Percentiles rank a stretch among this genome's conserved stretches.
phyloP scores from a whole-genome alignment of 2,329 filamentous ascomycete species.

The Clonostachys rosea region DNA sequence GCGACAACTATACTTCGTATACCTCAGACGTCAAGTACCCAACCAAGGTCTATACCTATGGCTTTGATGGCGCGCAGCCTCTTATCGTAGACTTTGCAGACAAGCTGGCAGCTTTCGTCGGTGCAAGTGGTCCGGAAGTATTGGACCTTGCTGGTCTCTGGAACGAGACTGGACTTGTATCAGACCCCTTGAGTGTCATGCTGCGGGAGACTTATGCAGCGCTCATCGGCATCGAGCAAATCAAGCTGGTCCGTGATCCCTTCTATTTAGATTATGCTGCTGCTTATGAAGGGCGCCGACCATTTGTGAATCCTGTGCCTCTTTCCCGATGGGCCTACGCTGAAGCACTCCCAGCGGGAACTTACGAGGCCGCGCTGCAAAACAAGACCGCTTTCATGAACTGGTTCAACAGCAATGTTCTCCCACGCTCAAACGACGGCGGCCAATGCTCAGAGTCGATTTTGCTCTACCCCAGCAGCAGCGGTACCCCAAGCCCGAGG shows the following conservation, averaged over 20 bases:
- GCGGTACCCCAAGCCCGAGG: slow-evolving; percentile 10
- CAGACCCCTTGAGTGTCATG: slow-evolving; percentile 10
- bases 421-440: slow-evolving; percentile 24
- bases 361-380: slow-evolving; percentile 29
- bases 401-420: slow-evolving; percentile 39
- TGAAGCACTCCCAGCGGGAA: slow-evolving; percentile 17
- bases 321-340: slow-evolving; percentile 26
- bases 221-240: slow-evolving; percentile 30
- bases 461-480: slow-evolving; percentile 37
- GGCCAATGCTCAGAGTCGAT: slow-evolving; percentile 37
- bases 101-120: slow-evolving; percentile 17
- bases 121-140: slow-evolving; percentile 7
- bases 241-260: slow-evolving; percentile 24
- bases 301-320: slow-evolving; percentile 28
- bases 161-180: slow-evolving; percentile 12
- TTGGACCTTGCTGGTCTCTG: slow-evolving; percentile 16
- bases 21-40: slow-evolving; percentile 15
- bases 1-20: slow-evolving; percentile 24
- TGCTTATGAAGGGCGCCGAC: slow-evolving; percentile 22
- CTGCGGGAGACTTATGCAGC: slow-evolving; percentile 25
- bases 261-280: slow-evolving; percentile 33
- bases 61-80: slow-evolving; percentile 13
- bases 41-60: slow-evolving; percentile 15
- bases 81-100: slow-evolving; percentile 12
- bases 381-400: slow-evolving; percentile 45